Evolutionary conservation across 495 filamentous ascomycete genomes (phyloP), one percentile per base, ranked within the genome.

Genomic region (Aspergillus ellipticus): DNA sequence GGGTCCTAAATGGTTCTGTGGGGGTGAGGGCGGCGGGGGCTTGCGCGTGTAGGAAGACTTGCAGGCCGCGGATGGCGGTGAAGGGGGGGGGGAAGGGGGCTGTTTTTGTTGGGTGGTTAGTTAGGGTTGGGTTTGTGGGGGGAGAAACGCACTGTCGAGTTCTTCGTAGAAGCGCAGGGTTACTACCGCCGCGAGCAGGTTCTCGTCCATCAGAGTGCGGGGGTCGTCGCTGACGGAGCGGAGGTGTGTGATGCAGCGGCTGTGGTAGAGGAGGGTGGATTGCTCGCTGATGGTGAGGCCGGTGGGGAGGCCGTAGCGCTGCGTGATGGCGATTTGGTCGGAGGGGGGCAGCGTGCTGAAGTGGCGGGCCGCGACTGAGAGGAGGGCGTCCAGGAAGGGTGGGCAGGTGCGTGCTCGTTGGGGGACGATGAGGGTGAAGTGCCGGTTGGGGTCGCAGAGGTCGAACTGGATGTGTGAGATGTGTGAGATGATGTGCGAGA

Each of bases 191-290:
- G 59, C 53, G 11, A 65, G 49, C 16, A 65, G 49, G 49, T 61
- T 65, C 53, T 62, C 62, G 46, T 65, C 69, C 53, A 65, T 61
- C n/a, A 70, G 54, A 10, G 62, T 57, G 26, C 58, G 51, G 10
- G 59, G 49, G 37, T 70, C 62, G 31, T 60, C 51, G 20, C 58
- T 55, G 22, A 64, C 48, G 31, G 58, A 49, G 15, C 68, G 46
- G 10, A 73, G 56, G 35, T 63, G 55, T 3, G 55, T 41, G 19
- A 62, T 62, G 26, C 42, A 59, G 50, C 56, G 51, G 21, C 51
- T 61, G 20, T 70, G 67, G 43, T 70, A 70, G 20, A 60, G 45
- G 6, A 64, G 54, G 9, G 62, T 55, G 5, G 64, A 57, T 16
- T 62, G 55, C 51, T 61, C 59, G 24, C 50, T 53, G 15, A 61